Evolutionary conservation across 129 eudicot genomes (phyloP), one percentile per base, ranked within the genome.

Genomic region (Kitagawia praeruptora): DNA sequence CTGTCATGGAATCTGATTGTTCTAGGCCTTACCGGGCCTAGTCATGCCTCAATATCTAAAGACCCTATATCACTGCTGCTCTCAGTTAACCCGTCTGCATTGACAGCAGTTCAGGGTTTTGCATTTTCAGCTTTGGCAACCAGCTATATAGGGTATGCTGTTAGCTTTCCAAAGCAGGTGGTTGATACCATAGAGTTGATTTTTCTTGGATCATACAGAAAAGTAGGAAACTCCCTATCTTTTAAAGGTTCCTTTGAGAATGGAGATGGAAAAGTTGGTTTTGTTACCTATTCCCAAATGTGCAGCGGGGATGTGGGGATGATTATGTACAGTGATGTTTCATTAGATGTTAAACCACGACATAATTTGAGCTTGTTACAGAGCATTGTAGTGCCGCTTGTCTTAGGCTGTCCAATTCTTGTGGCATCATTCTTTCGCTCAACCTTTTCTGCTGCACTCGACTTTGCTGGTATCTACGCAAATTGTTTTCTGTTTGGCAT

Each of bases 91-190:
- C 46, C 88, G 66, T 82, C 86, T 76, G 88, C 88, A 76, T 72
- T 85, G 64, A 14, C 82, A 38, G 86, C 84, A 37, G 86, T 85
- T 72, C 88, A 82, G 40, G 83, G 84, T 53, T 85, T 85, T 77
- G 88, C 88, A 76, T 85, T 85, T 63, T 64, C 88, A 51, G 88
- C 88, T 56, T 77, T 85, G 84, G 86, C 88, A 47, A 85, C 88
- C 66, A 85, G 88, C 80, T 70, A 82, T 37, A 82, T 85, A 79
- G 86, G 88, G 5, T 85, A 85, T 77, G 86, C 86, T 70, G 86
- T 85, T n/a, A 85, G 88, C 76, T 85, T 85, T 67, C 88, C 88
- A 2, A 85, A 85, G 46, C 88, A 85, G 67, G 76, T 85, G 6
- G 28, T 71, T 76, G 88, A 85, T 78, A 85, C 88, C 40, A 70